Base-by-base conservation (phyloP, 495 filamentous ascomycete species). In the Penicillium antarcticum region DNA sequence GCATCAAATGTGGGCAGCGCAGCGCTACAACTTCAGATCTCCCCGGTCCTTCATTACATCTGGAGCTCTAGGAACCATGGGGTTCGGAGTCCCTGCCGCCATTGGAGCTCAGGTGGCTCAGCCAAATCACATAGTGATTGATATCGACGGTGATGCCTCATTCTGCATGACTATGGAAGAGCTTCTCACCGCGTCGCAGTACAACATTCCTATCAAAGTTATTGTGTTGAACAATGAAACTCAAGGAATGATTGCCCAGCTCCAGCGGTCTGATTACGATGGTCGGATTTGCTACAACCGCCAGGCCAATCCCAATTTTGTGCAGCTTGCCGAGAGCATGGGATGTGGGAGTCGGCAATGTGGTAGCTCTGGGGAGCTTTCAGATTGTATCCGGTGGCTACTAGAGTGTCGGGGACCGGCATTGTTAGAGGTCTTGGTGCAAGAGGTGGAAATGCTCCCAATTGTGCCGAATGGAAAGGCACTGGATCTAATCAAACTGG, bases 1-100 rank as follows among this genome's bases (percentile, higher is more conserved):
- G 66, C 92, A 97, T 66, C 92, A 96, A 72, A 97, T 97, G 92
- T 96, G 92, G 92, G 76, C 87, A 7, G 91, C 91, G 8, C 91
- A 97, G 71, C 89, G 96, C 70, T 97, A 87, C 77, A 84, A 90
- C 46, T 97, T 92, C 91, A 78, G 87, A 33, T 69, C 89, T 56
- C 90, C 91, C 18, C 83, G 92, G 34, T 87, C 88, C 45, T 87
- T 95, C 84, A 84, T 95, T 68, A 92, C 91, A 12, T 96, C 90
- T 10, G 91, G 91, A 61, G 90, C 91, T 53, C 80, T 95, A 11
- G 92, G 92, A 41, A 97, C 92, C 10, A 97, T 97, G 92, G 92
- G 92, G 42, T 97, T 78, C 70, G 92, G 92, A 49, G 83, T 97
- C 31, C 92, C 92, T 11, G 87, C 90, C 3, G 88, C 92, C 45